Conservation (phyloP, 23 red algal species). For the Pyropia yezoensis region DNA sequence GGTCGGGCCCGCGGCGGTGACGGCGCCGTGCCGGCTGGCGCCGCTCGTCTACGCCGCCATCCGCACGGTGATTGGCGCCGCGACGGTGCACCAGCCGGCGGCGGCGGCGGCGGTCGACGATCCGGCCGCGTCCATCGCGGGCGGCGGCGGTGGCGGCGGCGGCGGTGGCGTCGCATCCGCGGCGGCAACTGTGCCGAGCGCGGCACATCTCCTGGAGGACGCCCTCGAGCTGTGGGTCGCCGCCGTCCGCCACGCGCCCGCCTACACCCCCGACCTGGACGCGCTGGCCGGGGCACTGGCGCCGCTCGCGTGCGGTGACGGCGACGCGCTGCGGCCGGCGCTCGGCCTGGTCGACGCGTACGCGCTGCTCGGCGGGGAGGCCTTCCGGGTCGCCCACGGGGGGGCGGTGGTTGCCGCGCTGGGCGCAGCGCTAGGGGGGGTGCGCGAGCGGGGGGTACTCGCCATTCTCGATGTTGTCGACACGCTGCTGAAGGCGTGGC, state of each 20-base stretch:
- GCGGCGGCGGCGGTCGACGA: too few relatives aligned
- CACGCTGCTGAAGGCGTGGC: slow-evolving; percentile 15
- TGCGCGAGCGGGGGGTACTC: slow-evolving; percentile 51
- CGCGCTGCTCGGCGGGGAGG: slow-evolving; percentile 45
- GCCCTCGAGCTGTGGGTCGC: slow-evolving; percentile 49
- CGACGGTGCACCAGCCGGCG: too few relatives aligned
- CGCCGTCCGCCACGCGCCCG: slow-evolving; percentile 8
- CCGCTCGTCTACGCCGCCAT: too few relatives aligned
- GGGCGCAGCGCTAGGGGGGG: slow-evolving; percentile 3
- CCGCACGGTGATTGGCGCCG: too few relatives aligned
- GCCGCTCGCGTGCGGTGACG: slow-evolving; percentile 26
- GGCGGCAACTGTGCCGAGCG: too few relatives aligned
- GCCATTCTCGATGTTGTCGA: slow-evolving; percentile 45
- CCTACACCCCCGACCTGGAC: slow-evolving; percentile 29
- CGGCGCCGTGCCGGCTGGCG: too few relatives aligned
- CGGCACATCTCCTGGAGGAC: slow-evolving; percentile 46
- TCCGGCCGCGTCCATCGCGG: too few relatives aligned
- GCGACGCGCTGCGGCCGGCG: slow-evolving; percentile 30
- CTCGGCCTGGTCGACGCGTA: slow-evolving; percentile 37
- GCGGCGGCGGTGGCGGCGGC: too few relatives aligned
- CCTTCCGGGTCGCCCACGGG: slow-evolving; percentile 36
- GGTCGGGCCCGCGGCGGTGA: too few relatives aligned
- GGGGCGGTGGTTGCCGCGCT: slow-evolving; percentile 8
- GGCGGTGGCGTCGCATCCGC: too few relatives aligned
- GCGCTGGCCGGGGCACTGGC: slow-evolving; percentile 15